phyloP scores from a whole-genome alignment of 2,329 filamentous ascomycete genomes.

The Fusarium algeriense region DNA sequence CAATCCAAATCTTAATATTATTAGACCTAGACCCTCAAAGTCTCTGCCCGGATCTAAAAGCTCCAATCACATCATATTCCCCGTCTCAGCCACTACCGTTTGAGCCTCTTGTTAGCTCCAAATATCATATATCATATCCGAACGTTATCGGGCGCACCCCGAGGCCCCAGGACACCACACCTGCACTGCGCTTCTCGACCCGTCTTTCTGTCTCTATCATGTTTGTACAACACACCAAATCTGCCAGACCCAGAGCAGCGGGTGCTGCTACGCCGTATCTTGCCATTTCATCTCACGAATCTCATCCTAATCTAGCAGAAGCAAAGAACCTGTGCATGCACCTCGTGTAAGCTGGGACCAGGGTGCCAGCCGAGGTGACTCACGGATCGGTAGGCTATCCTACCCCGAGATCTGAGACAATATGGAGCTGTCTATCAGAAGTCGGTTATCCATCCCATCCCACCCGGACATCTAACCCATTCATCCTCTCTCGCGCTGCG shows the following conservation, averaged over 20 bases:
- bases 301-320: constrained; percentile 17
- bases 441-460: neutral
- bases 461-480: too few species aligned
- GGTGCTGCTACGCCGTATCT: constrained; percentile 18
- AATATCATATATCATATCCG: constrained; percentile 36
- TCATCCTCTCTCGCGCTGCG: neutral
- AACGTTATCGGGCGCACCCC: constrained; percentile 13
- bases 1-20: constrained; percentile 6
- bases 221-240: neutral
- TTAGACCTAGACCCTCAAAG: neutral
- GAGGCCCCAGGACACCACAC: neutral
- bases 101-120: constrained; percentile 16
- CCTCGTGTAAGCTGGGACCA: neutral
- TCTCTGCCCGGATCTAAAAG: neutral
- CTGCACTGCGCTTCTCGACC: neutral
- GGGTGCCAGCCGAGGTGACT: constrained; percentile 1
- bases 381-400: constrained; percentile 28
- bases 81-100: constrained; percentile 17
- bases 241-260: constrained; percentile 24
- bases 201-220: neutral
- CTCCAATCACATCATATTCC: neutral
- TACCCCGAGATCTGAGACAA: constrained; percentile 42
- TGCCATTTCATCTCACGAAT: neutral
- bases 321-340: constrained; percentile 2
- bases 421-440: constrained; percentile 6